Evolutionary conservation across 2,329 filamentous ascomycete genomes (phyloP).

Genomic region (Immersiporthe knoxdaviesiana): DNA sequence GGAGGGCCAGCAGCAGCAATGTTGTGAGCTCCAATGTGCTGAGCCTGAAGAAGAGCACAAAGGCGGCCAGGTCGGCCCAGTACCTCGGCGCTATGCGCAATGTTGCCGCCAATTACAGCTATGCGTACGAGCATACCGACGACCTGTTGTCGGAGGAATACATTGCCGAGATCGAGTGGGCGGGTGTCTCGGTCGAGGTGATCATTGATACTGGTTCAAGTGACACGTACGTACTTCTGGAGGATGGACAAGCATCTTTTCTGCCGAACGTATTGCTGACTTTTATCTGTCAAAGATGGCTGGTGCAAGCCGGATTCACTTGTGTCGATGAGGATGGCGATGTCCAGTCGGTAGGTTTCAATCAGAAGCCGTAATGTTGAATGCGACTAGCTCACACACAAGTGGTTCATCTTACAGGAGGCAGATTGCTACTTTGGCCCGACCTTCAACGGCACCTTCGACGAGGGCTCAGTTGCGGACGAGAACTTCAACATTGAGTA

Average conservation of each 20-base stretch:
- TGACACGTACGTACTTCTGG: slow-evolving; percentile 14
- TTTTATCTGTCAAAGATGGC: background rate
- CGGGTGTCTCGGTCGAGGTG: slow-evolving; percentile 13
- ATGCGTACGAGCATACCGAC: slow-evolving; percentile 4
- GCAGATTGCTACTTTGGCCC: slow-evolving; percentile 34
- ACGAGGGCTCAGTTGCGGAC: slow-evolving; percentile 39
- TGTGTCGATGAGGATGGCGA: slow-evolving; percentile 19
- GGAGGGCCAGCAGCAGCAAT: slow-evolving; percentile 16
- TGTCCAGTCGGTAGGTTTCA: slow-evolving; percentile 13
- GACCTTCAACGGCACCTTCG: slow-evolving; percentile 39
- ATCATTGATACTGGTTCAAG: slow-evolving; percentile 26
- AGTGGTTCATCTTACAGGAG: slow-evolving; percentile 4
- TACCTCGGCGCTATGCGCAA: slow-evolving; percentile 14
- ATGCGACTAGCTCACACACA: background rate
- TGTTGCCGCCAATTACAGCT: background rate
- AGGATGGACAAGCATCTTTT: background rate
- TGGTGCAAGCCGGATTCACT: slow-evolving; percentile 25
- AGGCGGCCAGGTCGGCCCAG: slow-evolving; percentile 18
- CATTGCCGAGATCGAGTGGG: slow-evolving; percentile 19
- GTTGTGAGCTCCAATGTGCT: slow-evolving; percentile 17
- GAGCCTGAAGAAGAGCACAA: slow-evolving; percentile 10
- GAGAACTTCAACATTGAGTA: slow-evolving; percentile 49
- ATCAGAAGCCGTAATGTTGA: background rate
- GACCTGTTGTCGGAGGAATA: slow-evolving; percentile 19
- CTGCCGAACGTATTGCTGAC: background rate